Evolutionary conservation across 2,329 filamentous ascomycete species (phyloP).

Genomic region (Cryphonectria japonica): DNA sequence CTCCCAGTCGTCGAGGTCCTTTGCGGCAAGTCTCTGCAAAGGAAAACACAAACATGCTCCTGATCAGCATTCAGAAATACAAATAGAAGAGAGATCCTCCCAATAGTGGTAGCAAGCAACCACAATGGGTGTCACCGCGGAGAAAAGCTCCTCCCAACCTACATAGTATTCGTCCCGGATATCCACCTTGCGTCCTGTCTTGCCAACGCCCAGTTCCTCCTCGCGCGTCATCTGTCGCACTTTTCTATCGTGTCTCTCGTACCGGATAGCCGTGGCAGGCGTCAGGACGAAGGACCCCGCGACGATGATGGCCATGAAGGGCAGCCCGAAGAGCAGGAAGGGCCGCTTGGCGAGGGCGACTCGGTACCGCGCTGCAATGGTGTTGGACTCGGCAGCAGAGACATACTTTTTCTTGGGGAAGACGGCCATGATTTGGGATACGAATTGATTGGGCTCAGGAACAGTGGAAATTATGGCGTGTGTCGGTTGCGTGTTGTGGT

Average conservation of each 20-base stretch:
- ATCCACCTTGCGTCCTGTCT: constrained; percentile 70
- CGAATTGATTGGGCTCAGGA: neutral
- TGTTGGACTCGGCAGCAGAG: constrained; percentile 65
- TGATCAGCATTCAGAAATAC: constrained; percentile 5
- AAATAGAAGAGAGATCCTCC: neutral
- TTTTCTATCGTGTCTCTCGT: constrained; percentile 90
- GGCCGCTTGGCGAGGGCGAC: constrained; percentile 75
- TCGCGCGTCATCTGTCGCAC: constrained; percentile 83
- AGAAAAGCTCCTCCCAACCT: constrained; percentile 39
- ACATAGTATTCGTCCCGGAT: constrained; percentile 89
- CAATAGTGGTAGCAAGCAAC: neutral
- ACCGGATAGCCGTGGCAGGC: constrained; percentile 88
- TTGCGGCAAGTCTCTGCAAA: constrained; percentile 74
- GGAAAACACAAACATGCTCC: constrained; percentile 6
- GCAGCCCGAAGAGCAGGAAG: constrained; percentile 90
- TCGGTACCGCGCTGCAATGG: constrained; percentile 78
- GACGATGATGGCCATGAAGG: constrained; percentile 88
- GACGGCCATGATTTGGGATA: constrained; percentile 53
- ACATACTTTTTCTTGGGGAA: constrained; percentile 76
- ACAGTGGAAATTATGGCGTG: no score
- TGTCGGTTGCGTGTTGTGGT: neutral
- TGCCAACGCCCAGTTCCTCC: constrained; percentile 82
- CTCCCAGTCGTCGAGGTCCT: constrained; percentile 95
- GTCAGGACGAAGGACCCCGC: constrained; percentile 93
- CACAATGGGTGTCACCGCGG: neutral